These are phyloP conservation scores for Saxispiralis lemnorum DNA, from an alignment of 495 filamentous ascomycete genomes.

Conservation along the genomic window DNA sequence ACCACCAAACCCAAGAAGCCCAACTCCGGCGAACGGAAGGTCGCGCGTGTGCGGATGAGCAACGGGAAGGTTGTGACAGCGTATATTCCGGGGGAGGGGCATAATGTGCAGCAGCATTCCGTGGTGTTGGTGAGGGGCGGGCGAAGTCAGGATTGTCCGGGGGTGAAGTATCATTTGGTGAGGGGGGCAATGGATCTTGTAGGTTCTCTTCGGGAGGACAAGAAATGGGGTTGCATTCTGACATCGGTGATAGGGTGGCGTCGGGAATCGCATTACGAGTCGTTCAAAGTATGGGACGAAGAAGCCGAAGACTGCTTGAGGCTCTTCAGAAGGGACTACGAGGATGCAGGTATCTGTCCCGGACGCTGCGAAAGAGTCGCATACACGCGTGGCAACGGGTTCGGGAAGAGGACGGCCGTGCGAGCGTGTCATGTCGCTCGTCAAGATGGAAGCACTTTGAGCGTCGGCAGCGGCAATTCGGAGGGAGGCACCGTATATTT, in stretches of 20 bases:
- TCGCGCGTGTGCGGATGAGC: constrained; percentile 70
- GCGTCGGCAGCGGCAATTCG: no score
- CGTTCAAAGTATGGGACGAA: constrained; percentile 97
- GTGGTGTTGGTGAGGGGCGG: constrained; percentile 89
- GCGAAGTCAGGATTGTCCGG: constrained; percentile 87
- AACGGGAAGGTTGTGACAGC: constrained; percentile 70
- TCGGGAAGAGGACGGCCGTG: no score
- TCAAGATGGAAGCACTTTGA: no score
- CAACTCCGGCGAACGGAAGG: constrained; percentile 89
- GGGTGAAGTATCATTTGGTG: constrained; percentile 88
- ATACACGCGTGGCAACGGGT: no score
- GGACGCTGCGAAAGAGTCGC: no score
- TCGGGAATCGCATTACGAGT: constrained; percentile 60
- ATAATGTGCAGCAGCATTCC: constrained; percentile 97
- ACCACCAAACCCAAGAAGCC: constrained; percentile 95
- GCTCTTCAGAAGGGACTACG: no score
- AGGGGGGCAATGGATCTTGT: constrained; percentile 89
- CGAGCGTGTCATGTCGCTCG: no score
- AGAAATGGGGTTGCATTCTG: not conserved
- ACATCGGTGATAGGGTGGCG: constrained; percentile 53
- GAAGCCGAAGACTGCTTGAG: constrained; percentile 65
- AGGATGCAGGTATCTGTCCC: no score
- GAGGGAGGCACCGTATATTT: no score
- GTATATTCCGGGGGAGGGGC: constrained; percentile 91
- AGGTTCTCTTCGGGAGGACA: constrained; percentile 23